Conservation (phyloP, 116 monocot genomes). For the Trichopus zeylanicus region DNA sequence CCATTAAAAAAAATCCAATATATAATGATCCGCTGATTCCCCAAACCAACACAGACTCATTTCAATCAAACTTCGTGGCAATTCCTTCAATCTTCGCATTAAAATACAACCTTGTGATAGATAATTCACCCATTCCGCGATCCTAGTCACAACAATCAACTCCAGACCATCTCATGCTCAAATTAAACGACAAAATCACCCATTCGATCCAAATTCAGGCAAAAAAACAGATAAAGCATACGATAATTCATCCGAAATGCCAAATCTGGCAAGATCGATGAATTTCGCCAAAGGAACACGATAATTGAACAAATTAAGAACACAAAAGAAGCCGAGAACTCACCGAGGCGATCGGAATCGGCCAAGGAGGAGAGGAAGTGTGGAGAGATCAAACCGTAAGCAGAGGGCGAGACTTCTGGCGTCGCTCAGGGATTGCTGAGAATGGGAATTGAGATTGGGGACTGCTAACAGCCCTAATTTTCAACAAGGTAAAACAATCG, state of each 20-base stretch:
- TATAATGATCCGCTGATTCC: neutral
- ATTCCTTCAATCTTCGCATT: neutral
- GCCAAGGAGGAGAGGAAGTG: neutral
- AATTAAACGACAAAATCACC: neutral
- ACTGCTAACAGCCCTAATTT: too few species aligned
- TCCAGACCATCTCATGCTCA: neutral
- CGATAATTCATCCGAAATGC: neutral
- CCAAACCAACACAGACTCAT: neutral
- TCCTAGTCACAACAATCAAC: neutral
- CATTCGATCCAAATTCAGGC: neutral
- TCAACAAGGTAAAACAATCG: too few species aligned
- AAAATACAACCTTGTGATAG: neutral
- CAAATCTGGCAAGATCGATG: too few species aligned
- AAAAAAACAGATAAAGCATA: neutral
- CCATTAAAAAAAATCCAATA: neutral
- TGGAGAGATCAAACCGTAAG: too few species aligned
- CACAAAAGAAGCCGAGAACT: neutral
- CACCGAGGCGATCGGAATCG: neutral
- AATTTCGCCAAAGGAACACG: neutral
- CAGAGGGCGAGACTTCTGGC: neutral
- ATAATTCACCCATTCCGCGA: neutral
- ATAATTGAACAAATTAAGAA: neutral
- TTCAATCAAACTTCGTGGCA: neutral
- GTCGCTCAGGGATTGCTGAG: neutral
- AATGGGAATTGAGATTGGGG: neutral